Conservation (phyloP, 495 filamentous ascomycete genomes). For the Aspergillus haitiensis region DNA sequence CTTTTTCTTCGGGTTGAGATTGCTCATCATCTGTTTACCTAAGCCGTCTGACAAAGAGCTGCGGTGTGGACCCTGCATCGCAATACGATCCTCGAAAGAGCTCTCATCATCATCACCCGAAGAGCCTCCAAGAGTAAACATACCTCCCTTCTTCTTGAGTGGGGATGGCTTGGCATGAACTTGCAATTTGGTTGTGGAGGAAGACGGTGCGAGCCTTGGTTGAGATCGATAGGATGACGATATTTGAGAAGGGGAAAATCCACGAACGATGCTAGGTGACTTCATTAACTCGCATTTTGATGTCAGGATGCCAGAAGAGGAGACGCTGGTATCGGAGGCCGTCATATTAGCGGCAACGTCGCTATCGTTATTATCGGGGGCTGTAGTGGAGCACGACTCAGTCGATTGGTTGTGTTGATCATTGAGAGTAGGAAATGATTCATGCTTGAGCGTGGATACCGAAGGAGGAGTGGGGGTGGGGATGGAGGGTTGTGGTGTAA, state of each 20-base stretch:
- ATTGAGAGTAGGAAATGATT: conserved; percentile 20
- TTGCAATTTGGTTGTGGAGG: conserved; percentile 47
- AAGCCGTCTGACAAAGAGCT: conserved; percentile 57
- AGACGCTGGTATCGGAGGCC: conserved; percentile 56
- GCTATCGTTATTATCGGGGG: conserved; percentile 51
- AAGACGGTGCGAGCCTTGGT: conserved; percentile 50
- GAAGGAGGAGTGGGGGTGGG: conserved; percentile 45
- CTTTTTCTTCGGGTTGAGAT: conserved; percentile 60
- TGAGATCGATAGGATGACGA: conserved; percentile 71
- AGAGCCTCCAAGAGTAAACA: conserved; percentile 74
- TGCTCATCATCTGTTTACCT: conserved; percentile 38
- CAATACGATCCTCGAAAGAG: conserved; percentile 71
- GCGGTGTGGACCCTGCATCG: conserved; percentile 34
- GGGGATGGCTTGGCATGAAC: conserved; percentile 48
- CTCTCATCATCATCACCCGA: conserved; percentile 82
- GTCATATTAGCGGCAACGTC: conserved; percentile 34
- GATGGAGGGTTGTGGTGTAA: conserved; percentile 47
- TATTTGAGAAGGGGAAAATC: conserved; percentile 78
- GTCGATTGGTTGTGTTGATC: conserved; percentile 44
- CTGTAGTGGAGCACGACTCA: conserved; percentile 55
- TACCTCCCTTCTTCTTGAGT: conserved; percentile 58
- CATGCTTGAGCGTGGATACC: conserved; percentile 31
- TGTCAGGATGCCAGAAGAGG: conserved; percentile 39
- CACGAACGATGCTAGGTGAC: conserved; percentile 76
- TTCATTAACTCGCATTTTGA: conserved; percentile 50